phyloP scores from a whole-genome alignment of 1,284 basidiomycete species.

The Cryptococcus deneoformans region DNA sequence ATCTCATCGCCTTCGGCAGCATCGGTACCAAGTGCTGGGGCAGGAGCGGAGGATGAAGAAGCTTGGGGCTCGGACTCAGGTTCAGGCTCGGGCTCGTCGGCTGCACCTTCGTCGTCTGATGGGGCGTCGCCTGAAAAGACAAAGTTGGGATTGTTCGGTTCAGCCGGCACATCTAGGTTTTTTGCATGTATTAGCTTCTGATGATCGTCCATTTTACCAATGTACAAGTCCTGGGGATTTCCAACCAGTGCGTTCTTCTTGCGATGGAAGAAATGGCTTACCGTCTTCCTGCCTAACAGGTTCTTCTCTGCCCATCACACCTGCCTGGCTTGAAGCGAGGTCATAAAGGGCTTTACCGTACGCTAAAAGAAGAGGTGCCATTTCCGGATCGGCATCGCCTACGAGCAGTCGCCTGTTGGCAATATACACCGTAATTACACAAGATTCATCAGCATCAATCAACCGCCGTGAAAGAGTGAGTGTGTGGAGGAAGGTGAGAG shows the following conservation, averaged over 20 bases:
- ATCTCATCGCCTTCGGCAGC: slow-evolving; percentile 45
- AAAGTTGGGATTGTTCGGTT: slow-evolving; percentile 20
- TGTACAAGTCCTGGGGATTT: slow-evolving; percentile 1
- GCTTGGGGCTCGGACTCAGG: not conserved
- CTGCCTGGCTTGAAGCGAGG: slow-evolving; percentile 74
- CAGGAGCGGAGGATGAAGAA: slow-evolving; percentile 3
- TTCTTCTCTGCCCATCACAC: slow-evolving; percentile 76
- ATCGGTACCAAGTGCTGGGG: not conserved
- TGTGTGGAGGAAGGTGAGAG: not conserved
- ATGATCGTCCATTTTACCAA: no score
- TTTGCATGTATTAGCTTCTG: slow-evolving; percentile 1
- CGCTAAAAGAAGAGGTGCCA: slow-evolving; percentile 75
- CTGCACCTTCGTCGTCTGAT: slow-evolving; percentile 31
- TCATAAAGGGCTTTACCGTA: slow-evolving; percentile 86
- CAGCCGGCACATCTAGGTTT: slow-evolving; percentile 7
- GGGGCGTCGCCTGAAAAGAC: slow-evolving; percentile 36
- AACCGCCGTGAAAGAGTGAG: not conserved
- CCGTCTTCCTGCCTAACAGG: slow-evolving; percentile 51
- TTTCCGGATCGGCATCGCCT: slow-evolving; percentile 70
- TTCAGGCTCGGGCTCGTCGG: slow-evolving; percentile 15
- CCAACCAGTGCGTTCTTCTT: not conserved
- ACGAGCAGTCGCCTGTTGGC: slow-evolving; percentile 61
- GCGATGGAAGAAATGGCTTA: slow-evolving; percentile 5
- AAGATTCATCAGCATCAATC: not conserved
- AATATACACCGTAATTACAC: slow-evolving; percentile 1